A percentile compares a stretch with the other conserved stretches of the same genome.
Evolutionary conservation across 352 stramenopile species (phyloP).

Genomic region (Ochromonadaceae sp.): DNA sequence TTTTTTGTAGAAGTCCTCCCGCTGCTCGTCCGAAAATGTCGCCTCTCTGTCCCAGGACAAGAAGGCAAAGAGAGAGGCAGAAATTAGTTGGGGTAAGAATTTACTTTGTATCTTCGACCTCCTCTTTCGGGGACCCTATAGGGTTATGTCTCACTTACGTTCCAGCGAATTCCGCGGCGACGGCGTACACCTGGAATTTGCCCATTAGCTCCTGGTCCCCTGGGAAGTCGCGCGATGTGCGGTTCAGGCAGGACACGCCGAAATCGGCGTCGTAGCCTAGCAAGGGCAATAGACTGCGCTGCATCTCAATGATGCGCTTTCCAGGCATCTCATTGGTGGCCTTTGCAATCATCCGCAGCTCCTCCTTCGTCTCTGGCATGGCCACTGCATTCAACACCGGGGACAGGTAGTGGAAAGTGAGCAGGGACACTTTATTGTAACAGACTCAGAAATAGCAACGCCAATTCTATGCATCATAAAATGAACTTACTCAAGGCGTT

Average conservation of each 20-base stretch:
- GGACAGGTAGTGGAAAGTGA: not conserved
- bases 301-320: not conserved
- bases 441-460: too few relatives aligned
- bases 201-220: not conserved
- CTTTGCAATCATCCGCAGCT: not conserved
- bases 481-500: slow-evolving; percentile 11
- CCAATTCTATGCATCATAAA: too few relatives aligned
- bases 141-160: not conserved
- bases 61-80: too few relatives aligned
- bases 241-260: not conserved
- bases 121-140: too few relatives aligned
- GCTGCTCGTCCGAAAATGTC: not conserved
- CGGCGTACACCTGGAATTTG: not conserved
- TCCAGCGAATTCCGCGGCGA: not conserved
- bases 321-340: not conserved
- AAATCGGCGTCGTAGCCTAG: not conserved
- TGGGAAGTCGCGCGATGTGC: not conserved
- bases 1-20: not conserved
- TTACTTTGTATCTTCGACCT: too few relatives aligned
- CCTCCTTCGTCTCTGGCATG: slow-evolving; percentile 8
- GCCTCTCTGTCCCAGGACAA: too few relatives aligned
- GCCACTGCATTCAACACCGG: not conserved
- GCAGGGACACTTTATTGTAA: too few relatives aligned
- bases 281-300: not conserved
- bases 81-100: too few relatives aligned